Evolutionary conservation across 176 grass and related monocot species (phyloP), one percentile per base, ranked within the genome.

Genomic region (Triticum turgidum): DNA sequence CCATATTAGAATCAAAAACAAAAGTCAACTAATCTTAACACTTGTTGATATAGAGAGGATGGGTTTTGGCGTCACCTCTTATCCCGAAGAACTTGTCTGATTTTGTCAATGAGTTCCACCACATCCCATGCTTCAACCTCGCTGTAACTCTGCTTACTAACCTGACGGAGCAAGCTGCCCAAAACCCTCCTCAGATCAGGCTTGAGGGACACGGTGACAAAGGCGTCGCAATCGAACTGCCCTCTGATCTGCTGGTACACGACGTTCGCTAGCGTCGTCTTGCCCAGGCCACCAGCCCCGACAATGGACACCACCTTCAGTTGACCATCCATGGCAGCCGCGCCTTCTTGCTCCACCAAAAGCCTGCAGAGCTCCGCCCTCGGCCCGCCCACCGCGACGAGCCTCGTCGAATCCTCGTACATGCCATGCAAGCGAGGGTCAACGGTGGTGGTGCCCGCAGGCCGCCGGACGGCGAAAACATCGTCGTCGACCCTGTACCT

Each of bases 211-310:
- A 86, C 66, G 10, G 84, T 0, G 13, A 86, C 77, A 80, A 86
- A 79, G 49, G 85, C 78, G 64, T 14, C 2, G 34, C 67, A 87
- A 0, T 81, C 56, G 3, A 80, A 87, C 11, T 65, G 67, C 5
- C 20, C 27, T 33, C 2, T 87, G 6, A 73, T 10, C 17, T 80
- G 77, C 11, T 63, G 77, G 29, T 80, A 86, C 29, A 51, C 15
- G 2, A 80, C 38, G 32, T 86, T 73, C 7, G 77, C 85, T 18
- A 86, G 77, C 3, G 77, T 86, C 15, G 77, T 86, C 54, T 87
- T 87, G 15, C 85, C 85, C 56, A 87, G 49, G 49, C 77, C 77
- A 49, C 85, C 85, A 4, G 51, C 67, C 18, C 85, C 85, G 2
- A 80, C 67, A 35, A 80, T 80, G 29, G 85, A 64, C 2, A 87